These are phyloP conservation scores for Schrenkiella parvula DNA, from an alignment of 345 rosid species.

Conservation along the genomic window DNA sequence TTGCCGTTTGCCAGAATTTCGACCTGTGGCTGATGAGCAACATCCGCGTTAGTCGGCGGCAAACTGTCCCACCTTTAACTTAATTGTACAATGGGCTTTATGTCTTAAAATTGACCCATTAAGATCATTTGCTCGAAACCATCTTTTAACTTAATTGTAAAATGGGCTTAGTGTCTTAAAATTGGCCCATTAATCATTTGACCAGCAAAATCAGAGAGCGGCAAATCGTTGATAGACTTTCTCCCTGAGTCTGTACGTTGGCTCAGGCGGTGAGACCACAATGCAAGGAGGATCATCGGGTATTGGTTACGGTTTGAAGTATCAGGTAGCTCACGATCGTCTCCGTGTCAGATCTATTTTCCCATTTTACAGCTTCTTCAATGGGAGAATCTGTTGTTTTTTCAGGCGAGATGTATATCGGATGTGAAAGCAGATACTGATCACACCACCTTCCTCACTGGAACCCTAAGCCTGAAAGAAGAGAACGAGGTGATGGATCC, in stretches of 20 bases:
- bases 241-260: conserved; percentile 7
- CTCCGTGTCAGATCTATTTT: not conserved
- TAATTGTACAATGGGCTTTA: no score
- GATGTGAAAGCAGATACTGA: conserved; percentile 91
- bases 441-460: conserved; percentile 92
- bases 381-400: conserved; percentile 3
- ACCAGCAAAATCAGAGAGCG: conserved; percentile 11
- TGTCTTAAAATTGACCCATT: no score
- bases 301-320: conserved; percentile 85
- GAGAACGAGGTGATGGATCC: conserved; percentile 67
- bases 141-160: no score
- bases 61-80: no score
- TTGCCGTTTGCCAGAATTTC: no score
- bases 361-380: not conserved
- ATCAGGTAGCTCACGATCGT: conserved; percentile 51
- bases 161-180: not conserved
- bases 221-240: conserved; percentile 17
- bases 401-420: conserved; percentile 83
- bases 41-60: no score
- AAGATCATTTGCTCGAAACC: no score
- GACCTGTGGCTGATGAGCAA: no score
- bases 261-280: conserved; percentile 20
- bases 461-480: conserved; percentile 82
- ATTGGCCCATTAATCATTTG: conserved; percentile 7
- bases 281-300: conserved; percentile 96